phyloP scores from a whole-genome alignment of 805 yeast genomes.

The Lipomyces chichibuensis region DNA sequence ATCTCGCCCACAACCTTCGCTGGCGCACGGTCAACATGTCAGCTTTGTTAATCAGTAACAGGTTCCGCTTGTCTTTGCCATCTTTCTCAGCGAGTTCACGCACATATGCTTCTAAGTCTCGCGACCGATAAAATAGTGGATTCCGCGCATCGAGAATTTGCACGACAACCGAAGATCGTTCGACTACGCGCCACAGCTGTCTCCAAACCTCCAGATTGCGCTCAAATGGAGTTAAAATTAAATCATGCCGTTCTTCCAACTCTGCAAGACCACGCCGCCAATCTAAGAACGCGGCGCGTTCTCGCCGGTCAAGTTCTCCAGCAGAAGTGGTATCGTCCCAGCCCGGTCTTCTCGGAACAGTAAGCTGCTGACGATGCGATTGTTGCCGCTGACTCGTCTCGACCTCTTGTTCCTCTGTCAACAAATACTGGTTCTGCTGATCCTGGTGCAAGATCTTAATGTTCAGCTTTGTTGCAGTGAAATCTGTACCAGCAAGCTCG shows the following conservation, averaged over 20 bases:
- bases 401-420: constrained; percentile 62
- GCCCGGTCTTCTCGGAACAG: constrained; percentile 88
- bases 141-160: constrained; percentile 98
- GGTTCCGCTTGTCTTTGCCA: constrained; percentile 58
- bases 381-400: constrained; percentile 64
- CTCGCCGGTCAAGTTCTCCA: constrained; percentile 78
- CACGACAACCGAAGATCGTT: constrained; percentile 88
- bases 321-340: constrained; percentile 79
- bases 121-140: constrained; percentile 86
- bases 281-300: constrained; percentile 84
- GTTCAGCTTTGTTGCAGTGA: constrained; percentile 85
- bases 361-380: constrained; percentile 58
- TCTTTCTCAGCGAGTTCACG: constrained; percentile 61
- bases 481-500: constrained; percentile 92
- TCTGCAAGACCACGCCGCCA: constrained; percentile 93
- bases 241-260: constrained; percentile 80
- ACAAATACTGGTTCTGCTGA: constrained; percentile 58
- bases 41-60: constrained; percentile 89
- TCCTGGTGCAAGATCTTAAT: constrained; percentile 79
- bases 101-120: constrained; percentile 83
- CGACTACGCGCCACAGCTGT: constrained; percentile 97
- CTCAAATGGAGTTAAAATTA: constrained; percentile 92
- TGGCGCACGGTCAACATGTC: constrained; percentile 80
- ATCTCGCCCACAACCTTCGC: constrained; percentile 83
- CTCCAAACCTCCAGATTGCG: constrained; percentile 98